Evolutionary conservation across 495 filamentous ascomycete genomes (phyloP).

Genomic region (Hyaloscypha bicolor): DNA sequence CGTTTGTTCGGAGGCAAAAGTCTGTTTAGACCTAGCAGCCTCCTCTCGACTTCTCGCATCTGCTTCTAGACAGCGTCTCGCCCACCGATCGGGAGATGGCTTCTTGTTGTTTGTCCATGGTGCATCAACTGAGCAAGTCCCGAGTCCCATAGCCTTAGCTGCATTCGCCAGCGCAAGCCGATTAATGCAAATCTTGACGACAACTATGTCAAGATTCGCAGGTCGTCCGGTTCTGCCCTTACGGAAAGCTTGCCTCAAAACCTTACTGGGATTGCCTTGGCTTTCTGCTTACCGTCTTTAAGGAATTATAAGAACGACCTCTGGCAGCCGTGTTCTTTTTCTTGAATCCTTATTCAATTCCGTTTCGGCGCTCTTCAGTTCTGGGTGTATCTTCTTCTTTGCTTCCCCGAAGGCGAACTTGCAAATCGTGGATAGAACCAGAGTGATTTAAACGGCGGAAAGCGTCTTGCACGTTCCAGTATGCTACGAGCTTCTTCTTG

Average conservation of each 20-base stretch:
- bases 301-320: constrained; percentile 3
- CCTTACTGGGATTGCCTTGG: constrained; percentile 12
- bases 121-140: constrained; percentile 13
- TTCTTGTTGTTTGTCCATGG: constrained; percentile 16
- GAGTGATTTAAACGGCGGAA: constrained; percentile 20
- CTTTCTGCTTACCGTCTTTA: constrained; percentile 11
- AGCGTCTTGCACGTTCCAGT: constrained; percentile 25
- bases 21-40: not conserved
- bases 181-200: constrained; percentile 12
- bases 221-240: constrained; percentile 12
- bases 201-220: constrained; percentile 16
- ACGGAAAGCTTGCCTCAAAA: constrained; percentile 10
- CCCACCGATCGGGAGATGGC: constrained; percentile 13
- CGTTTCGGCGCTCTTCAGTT: constrained; percentile 13
- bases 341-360: constrained; percentile 21
- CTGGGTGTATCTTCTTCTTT: constrained; percentile 15
- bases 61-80: constrained; percentile 19
- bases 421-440: constrained; percentile 14
- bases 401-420: constrained; percentile 14
- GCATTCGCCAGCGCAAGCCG: constrained; percentile 3
- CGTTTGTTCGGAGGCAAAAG: not conserved
- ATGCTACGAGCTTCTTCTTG: constrained; percentile 11
- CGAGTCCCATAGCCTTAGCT: constrained; percentile 9
- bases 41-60: constrained; percentile 21
- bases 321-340: constrained; percentile 4